Conservation (phyloP, 164 flowering plant species). For the Amborella trichopoda region DNA sequence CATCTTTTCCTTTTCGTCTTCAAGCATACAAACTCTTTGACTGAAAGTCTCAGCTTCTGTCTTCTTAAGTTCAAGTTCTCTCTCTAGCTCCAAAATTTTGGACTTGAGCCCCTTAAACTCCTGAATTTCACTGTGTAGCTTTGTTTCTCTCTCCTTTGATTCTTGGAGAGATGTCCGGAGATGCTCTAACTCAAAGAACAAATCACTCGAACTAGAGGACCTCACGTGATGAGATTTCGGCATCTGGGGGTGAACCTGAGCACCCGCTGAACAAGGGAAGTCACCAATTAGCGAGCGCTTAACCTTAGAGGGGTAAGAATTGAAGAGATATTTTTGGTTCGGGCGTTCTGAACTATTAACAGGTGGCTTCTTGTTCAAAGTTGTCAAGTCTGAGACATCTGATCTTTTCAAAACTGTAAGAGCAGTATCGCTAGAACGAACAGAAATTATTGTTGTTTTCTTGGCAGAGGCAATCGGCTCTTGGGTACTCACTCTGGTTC, state of each 20-base stretch:
- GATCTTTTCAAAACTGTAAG: too few relatives aligned
- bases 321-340: constrained; percentile 23
- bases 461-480: neutral
- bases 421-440: neutral
- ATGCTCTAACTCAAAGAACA: constrained; percentile 60
- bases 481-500: constrained; percentile 9
- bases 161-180: constrained; percentile 47
- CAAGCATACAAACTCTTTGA: constrained; percentile 28
- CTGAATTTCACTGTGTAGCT: constrained; percentile 42
- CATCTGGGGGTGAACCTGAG: constrained; percentile 50
- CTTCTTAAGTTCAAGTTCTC: constrained; percentile 34
- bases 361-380: constrained; percentile 28
- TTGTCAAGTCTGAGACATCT: too few relatives aligned
- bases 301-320: constrained; percentile 27
- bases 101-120: constrained; percentile 31
- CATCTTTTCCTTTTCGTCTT: constrained; percentile 34
- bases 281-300: constrained; percentile 63
- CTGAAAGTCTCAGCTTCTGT: constrained; percentile 28
- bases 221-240: constrained; percentile 18
- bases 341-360: constrained; percentile 18
- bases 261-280: constrained; percentile 37
- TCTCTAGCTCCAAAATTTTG: constrained; percentile 31
- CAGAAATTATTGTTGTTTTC: neutral
- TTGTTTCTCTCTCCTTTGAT: constrained; percentile 59
- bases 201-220: constrained; percentile 37